Evolutionary conservation across 129 eudicot species (phyloP).

Genomic region (Smallanthus sonchifolius): DNA sequence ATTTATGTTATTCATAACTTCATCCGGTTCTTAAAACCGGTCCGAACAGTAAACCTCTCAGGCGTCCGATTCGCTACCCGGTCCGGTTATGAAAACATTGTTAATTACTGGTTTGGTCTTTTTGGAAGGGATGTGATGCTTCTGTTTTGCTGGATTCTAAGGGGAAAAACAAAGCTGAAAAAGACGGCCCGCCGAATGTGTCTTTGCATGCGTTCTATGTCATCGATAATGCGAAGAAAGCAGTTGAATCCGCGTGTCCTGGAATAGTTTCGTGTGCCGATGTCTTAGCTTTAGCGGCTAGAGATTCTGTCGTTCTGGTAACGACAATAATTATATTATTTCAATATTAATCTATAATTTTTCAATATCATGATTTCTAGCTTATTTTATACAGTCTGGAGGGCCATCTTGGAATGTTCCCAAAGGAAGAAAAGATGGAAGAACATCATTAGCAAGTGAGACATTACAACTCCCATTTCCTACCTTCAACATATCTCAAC

Average conservation of each 20-base stretch:
- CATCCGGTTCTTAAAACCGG: too few relatives aligned
- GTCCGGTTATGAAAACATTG: too few relatives aligned
- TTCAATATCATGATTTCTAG: background rate
- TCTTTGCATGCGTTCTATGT: slow-evolving; percentile 73
- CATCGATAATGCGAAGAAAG: slow-evolving; percentile 64
- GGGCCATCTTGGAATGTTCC: slow-evolving; percentile 87
- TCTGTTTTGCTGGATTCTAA: slow-evolving; percentile 68
- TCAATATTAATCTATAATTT: background rate
- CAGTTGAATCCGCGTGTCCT: slow-evolving; percentile 65
- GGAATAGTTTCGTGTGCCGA: slow-evolving; percentile 85
- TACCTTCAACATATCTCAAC: slow-evolving; percentile 64
- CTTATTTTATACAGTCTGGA: slow-evolving; percentile 46
- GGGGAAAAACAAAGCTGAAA: slow-evolving; percentile 62
- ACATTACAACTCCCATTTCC: slow-evolving; percentile 68
- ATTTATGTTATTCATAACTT: too few relatives aligned
- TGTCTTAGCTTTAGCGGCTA: slow-evolving; percentile 74
- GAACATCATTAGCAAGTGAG: slow-evolving; percentile 75
- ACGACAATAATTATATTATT: background rate
- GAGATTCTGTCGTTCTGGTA: slow-evolving; percentile 72
- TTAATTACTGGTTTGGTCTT: background rate
- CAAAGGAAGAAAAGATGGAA: slow-evolving; percentile 88
- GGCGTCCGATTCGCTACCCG: too few relatives aligned
- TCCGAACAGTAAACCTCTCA: too few relatives aligned
- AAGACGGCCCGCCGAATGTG: slow-evolving; percentile 69
- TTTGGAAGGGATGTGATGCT: slow-evolving; percentile 70